Evolutionary conservation across 805 yeast genomes (phyloP).

Genomic region (Suhomyces tanzawaensis): DNA sequence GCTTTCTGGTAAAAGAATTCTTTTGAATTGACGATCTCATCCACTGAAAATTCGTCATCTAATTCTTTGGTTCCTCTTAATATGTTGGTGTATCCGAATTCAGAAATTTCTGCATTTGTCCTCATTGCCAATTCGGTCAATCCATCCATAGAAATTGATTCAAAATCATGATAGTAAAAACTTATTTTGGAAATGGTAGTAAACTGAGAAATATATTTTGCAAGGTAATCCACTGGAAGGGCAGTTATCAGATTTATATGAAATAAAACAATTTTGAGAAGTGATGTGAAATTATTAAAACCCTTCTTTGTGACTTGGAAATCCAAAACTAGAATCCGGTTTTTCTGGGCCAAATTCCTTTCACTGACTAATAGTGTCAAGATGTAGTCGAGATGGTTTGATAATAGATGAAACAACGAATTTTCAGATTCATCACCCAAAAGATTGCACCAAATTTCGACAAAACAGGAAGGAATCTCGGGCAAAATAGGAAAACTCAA

Average conservation of each 20-base stretch:
- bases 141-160: constrained; percentile 46
- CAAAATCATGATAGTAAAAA: constrained; percentile 35
- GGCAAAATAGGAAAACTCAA: constrained; percentile 43
- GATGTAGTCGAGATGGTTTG: constrained; percentile 25
- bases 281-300: constrained; percentile 25
- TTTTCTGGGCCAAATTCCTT: constrained; percentile 34
- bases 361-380: constrained; percentile 42
- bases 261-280: constrained; percentile 35
- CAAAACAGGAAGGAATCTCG: constrained; percentile 19
- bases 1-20: constrained; percentile 47
- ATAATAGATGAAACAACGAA: constrained; percentile 46
- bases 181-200: constrained; percentile 46
- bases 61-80: constrained; percentile 40
- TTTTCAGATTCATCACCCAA: constrained; percentile 62
- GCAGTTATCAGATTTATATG: constrained; percentile 18
- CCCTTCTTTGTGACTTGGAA: constrained; percentile 50
- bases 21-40: constrained; percentile 30
- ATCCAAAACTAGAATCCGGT: constrained; percentile 49
- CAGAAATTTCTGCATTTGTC: constrained; percentile 35
- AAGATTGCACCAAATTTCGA: constrained; percentile 51
- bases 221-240: constrained; percentile 21
- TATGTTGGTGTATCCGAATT: constrained; percentile 36
- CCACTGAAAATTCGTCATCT: constrained; percentile 21
- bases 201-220: constrained; percentile 45
- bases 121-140: constrained; percentile 39